Percentiles rank a stretch among this genome's conserved stretches.
phyloP scores from a whole-genome alignment of 2,329 filamentous ascomycete species.

The Colletotrichum navitas region DNA sequence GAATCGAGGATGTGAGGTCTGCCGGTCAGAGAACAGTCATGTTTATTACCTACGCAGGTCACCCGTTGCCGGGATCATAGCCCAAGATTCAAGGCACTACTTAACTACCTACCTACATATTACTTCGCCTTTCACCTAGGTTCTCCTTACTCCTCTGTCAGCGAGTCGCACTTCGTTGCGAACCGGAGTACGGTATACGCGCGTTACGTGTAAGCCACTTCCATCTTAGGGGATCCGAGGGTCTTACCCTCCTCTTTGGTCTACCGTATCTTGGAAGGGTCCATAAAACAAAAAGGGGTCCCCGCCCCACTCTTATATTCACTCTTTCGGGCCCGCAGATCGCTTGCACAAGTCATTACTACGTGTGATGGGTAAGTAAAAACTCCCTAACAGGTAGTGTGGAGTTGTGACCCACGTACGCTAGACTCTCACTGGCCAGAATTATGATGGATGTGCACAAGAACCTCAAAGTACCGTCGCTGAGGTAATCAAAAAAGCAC shows the following conservation, averaged over 20 bases:
- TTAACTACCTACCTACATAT: not conserved
- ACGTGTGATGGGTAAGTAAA: too few species aligned
- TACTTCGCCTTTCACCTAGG: not conserved
- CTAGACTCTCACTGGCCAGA: too few species aligned
- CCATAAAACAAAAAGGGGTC: slow-evolving; percentile 1
- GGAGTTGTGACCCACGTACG: too few species aligned
- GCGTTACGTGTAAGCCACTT: slow-evolving; percentile 15
- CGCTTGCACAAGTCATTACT: not conserved
- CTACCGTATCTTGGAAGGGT: slow-evolving; percentile 1
- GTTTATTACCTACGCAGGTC: not conserved
- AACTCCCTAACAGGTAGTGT: too few species aligned
- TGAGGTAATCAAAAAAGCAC: too few species aligned
- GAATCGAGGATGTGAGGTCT: slow-evolving; percentile 9
- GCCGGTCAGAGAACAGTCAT: slow-evolving; percentile 14
- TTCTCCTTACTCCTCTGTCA: not conserved
- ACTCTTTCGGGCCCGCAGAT: not conserved
- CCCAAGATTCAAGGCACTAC: slow-evolving; percentile 4
- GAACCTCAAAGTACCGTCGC: too few species aligned
- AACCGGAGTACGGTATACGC: not conserved
- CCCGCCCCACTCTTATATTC: not conserved
- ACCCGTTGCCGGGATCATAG: slow-evolving; percentile 4
- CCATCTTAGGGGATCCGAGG: slow-evolving; percentile 7
- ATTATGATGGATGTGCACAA: too few species aligned
- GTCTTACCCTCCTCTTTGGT: slow-evolving; percentile 4
- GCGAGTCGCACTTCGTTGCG: not conserved